These are phyloP conservation scores for Mycosphaerella sp. DNA, from an alignment of 2,329 filamentous ascomycete genomes.

Conservation along the genomic window DNA sequence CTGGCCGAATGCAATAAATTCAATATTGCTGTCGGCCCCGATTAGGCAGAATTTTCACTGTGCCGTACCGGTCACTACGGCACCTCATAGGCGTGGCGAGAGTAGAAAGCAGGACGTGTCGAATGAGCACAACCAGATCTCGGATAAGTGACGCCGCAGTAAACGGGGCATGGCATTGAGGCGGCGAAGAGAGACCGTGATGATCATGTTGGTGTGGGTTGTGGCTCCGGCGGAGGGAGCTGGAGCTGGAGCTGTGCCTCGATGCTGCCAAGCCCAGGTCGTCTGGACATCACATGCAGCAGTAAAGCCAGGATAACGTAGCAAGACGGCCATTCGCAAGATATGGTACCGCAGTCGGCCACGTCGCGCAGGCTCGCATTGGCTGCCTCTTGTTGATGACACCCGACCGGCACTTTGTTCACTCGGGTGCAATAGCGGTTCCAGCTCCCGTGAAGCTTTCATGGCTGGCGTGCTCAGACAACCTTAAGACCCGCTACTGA, in stretches of 20 bases:
- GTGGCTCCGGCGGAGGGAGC: not conserved
- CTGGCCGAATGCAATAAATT: not conserved
- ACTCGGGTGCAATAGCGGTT: conserved; percentile 1
- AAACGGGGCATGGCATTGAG: conserved; percentile 3
- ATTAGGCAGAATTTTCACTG: not conserved
- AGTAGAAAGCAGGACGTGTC: conserved; percentile 5
- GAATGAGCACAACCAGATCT: not conserved
- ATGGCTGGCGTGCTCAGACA: not conserved
- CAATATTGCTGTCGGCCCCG: not conserved
- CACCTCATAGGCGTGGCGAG: not conserved
- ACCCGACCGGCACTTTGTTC: conserved; percentile 6
- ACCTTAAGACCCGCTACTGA: conserved; percentile 9
- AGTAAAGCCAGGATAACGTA: not conserved
- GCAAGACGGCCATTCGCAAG: not conserved
- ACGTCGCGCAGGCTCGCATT: not conserved
- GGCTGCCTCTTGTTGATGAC: not conserved
- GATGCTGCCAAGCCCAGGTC: not conserved
- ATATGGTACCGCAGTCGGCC: not conserved
- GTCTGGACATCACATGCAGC: conserved; percentile 1
- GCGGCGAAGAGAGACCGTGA: conserved; percentile 6
- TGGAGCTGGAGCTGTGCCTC: not conserved
- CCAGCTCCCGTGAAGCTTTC: conserved; percentile 10
- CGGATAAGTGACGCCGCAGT: conserved; percentile 3
- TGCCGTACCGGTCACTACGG: not conserved
- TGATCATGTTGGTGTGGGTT: conserved; percentile 11